Evolutionary conservation across 352 stramenopile genomes (phyloP).

Genomic region (Thraustochytrium aureum): DNA sequence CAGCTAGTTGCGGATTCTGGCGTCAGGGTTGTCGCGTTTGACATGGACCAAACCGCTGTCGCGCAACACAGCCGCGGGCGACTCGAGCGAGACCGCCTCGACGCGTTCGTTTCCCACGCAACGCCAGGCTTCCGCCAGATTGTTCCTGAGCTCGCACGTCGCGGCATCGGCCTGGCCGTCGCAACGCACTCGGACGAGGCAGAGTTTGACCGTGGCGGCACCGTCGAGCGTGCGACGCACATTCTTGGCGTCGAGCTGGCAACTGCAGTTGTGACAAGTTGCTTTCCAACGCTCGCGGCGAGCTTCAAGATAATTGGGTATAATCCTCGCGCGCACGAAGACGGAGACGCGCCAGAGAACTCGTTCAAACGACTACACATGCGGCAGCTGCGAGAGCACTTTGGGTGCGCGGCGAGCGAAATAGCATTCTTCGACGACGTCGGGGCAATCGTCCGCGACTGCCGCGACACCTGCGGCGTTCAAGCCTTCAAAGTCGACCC

Average conservation of each 20-base stretch:
- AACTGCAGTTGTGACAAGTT: neutral
- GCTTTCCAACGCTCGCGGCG: neutral
- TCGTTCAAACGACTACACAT: slow-evolving; percentile 30
- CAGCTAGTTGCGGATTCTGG: no score
- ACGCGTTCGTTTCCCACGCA: neutral
- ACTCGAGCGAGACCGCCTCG: neutral
- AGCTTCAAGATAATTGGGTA: slow-evolving; percentile 34
- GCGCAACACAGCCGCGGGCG: neutral
- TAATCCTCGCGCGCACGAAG: slow-evolving; percentile 8
- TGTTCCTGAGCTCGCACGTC: neutral
- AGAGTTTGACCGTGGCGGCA: neutral
- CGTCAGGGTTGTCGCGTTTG: slow-evolving; percentile 23
- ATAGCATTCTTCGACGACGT: slow-evolving; percentile 46
- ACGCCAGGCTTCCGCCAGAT: neutral
- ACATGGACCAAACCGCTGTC: slow-evolving; percentile 48
- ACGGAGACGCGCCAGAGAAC: neutral
- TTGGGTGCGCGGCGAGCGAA: neutral
- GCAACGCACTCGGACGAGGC: slow-evolving; percentile 34
- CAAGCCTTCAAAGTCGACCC: slow-evolving; percentile 20
- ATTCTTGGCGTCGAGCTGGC: slow-evolving; percentile 41
- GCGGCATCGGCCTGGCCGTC: slow-evolving; percentile 7
- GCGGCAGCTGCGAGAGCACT: slow-evolving; percentile 29
- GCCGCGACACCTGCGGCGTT: slow-evolving; percentile 10
- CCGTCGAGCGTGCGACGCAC: neutral
- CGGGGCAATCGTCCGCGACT: neutral